Percentiles rank a stretch among this genome's conserved stretches.
Conservation (phyloP, 1,284 basidiomycete species). For the Sporisorium reilianum region DNA sequence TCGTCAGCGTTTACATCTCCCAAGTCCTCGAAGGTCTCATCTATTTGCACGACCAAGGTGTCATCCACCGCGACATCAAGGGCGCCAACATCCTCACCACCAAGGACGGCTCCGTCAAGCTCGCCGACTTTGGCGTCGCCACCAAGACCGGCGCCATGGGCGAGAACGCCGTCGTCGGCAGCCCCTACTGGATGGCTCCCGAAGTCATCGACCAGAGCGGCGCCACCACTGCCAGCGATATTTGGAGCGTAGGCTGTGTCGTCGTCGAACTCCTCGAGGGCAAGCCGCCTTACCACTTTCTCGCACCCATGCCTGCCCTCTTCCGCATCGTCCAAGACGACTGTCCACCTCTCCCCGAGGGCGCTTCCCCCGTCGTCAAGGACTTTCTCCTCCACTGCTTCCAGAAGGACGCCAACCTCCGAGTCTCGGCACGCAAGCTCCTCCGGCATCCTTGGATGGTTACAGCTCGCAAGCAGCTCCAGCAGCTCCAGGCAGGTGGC, state of each 20-base stretch:
- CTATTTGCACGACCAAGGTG: slow-evolving; percentile 67
- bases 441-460: slow-evolving; percentile 96
- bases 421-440: slow-evolving; percentile 92
- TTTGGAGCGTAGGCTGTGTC: slow-evolving; percentile 95
- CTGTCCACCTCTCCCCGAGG: slow-evolving; percentile 92
- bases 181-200: slow-evolving; percentile 69
- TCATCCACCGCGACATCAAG: slow-evolving; percentile 62
- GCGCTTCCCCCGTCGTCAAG: slow-evolving; percentile 87
- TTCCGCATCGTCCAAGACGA: slow-evolving; percentile 99
- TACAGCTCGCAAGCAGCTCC: slow-evolving; percentile 81
- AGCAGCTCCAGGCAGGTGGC: slow-evolving; percentile 68
- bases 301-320: slow-evolving; percentile 97
- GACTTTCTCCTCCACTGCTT: slow-evolving; percentile 98
- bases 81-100: slow-evolving; percentile 73
- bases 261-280: slow-evolving; percentile 96
- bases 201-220: slow-evolving; percentile 78
- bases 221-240: slow-evolving; percentile 94
- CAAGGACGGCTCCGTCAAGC: slow-evolving; percentile 75
- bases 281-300: slow-evolving; percentile 92
- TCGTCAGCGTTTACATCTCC: slow-evolving; percentile 95
- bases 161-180: slow-evolving; percentile 71
- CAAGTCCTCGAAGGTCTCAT: slow-evolving; percentile 75
- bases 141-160: slow-evolving; percentile 50
- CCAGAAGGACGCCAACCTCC: slow-evolving; percentile 94
- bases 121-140: slow-evolving; percentile 56